Evolutionary conservation across 129 eudicot species (phyloP), one percentile per base, ranked within the genome.

Genomic region (Centella asiatica): DNA sequence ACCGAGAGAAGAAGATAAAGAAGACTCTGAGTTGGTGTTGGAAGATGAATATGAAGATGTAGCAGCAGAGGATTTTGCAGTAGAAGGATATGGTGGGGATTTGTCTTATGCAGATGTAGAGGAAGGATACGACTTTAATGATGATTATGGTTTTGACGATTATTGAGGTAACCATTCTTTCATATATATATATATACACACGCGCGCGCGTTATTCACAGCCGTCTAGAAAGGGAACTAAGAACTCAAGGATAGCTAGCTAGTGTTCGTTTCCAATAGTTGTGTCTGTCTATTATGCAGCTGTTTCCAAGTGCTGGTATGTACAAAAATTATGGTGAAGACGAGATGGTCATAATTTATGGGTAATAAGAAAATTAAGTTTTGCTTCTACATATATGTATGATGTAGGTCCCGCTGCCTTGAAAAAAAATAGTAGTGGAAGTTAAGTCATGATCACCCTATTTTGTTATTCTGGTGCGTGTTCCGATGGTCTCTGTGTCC

Each of bases 111-210:
- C n/a, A n/a, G 50, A 50, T 65, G 31, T 49, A 13, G 69, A 65
- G 33, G 44, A 55, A 23, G 36, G 29, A 29, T 64, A 65, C 13
- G 48, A 65, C 6, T 65, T n/a, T 25, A 39, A 31, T 6, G 58
- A 23, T 20, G 60, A 65, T 33, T 49, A 51, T 23, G 69, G 59
- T 26, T 65, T 20, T 49, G 60, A 65, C 19, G 69, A 55, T 40
- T 49, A 13, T 50, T 65, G 4, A 53, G 58, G 32, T 52, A 36
- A 60, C 18, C 1, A 23, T 23, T 28, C 18, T 14, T 14, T 55
- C 13, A 5, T 28, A 42, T 27, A 4, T 52, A 26, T 10, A 26
- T 11, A 28, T 4, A 15, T 54, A n/a, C n/a, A n/a, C n/a, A n/a
- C n/a, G n/a, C n/a, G n/a, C n/a, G n/a, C n/a, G n/a, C n/a, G 0